Percentiles rank a stretch among this genome's conserved stretches.
Evolutionary conservation across 2,329 filamentous ascomycete species (phyloP).

Genomic region (Neonectria punicea): DNA sequence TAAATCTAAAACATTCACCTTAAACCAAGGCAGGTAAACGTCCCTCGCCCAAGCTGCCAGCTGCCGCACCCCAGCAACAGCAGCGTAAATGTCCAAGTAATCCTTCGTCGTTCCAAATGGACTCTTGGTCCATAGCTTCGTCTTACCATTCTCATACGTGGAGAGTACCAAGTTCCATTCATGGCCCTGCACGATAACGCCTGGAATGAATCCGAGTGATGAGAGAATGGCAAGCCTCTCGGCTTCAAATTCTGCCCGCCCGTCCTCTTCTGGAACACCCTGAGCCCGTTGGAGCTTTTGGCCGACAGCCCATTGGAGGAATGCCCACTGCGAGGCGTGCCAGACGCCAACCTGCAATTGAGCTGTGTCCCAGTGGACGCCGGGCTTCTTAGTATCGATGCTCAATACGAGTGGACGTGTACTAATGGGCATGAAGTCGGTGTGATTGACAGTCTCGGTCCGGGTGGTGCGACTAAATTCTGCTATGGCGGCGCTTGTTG

Average conservation of each 20-base stretch:
- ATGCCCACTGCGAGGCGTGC: slow-evolving; percentile 16
- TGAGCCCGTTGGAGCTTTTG: background rate
- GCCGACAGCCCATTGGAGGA: slow-evolving; percentile 1
- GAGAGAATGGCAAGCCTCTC: background rate
- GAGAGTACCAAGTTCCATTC: background rate
- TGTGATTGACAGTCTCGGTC: background rate
- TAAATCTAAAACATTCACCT: no score
- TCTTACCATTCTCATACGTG: background rate
- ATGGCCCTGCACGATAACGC: background rate
- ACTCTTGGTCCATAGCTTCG: background rate
- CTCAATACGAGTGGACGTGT: slow-evolving; percentile 7
- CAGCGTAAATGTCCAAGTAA: background rate
- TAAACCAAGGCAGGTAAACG: no score
- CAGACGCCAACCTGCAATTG: slow-evolving; percentile 14
- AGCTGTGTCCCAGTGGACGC: background rate
- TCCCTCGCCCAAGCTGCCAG: no score
- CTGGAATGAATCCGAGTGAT: background rate
- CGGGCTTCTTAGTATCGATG: slow-evolving; percentile 18
- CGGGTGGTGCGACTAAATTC: background rate
- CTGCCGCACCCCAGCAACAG: no score
- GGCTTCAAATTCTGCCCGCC: background rate
- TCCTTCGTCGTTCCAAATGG: background rate
- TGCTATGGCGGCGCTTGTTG: background rate
- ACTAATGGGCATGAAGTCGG: slow-evolving; percentile 19
- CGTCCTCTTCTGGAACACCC: background rate